Evolutionary conservation across 306 rosid genomes (phyloP).

Genomic region (Medicago lupulina): DNA sequence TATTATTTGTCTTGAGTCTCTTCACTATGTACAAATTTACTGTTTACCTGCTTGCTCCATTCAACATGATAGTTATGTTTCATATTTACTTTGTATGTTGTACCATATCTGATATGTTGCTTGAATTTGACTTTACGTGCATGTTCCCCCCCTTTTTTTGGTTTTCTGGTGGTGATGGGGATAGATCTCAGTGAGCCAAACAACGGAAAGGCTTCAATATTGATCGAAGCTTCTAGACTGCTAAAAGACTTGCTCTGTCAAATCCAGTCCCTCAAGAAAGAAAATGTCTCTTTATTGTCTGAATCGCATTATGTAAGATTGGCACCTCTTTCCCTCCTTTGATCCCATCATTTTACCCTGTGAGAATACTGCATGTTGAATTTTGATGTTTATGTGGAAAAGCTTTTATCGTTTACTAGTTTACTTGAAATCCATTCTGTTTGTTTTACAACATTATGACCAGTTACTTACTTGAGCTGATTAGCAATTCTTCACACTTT

Average conservation of each 20-base stretch:
- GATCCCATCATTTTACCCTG: background rate
- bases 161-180: constrained; percentile 31
- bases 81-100: background rate
- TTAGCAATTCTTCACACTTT: constrained; percentile 21
- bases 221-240: constrained; percentile 68
- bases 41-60: constrained; percentile 12
- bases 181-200: constrained; percentile 64
- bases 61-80: constrained; percentile 22
- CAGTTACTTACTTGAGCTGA: constrained; percentile 30
- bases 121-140: background rate
- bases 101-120: constrained; percentile 2
- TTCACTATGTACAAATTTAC: constrained; percentile 6
- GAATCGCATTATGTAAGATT: constrained; percentile 79
- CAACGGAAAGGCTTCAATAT: constrained; percentile 74
- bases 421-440: constrained; percentile 30
- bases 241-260: constrained; percentile 71
- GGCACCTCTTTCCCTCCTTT: background rate
- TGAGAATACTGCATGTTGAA: constrained; percentile 26
- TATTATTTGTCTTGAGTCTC: background rate
- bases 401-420: background rate
- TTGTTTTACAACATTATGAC: constrained; percentile 9
- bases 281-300: constrained; percentile 63
- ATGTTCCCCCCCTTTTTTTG: constrained; percentile 2
- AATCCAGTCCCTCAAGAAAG: constrained; percentile 72
- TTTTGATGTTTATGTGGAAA: constrained; percentile 15